phyloP scores from a whole-genome alignment of 2,329 filamentous ascomycete species.

The Curvularia sp. region DNA sequence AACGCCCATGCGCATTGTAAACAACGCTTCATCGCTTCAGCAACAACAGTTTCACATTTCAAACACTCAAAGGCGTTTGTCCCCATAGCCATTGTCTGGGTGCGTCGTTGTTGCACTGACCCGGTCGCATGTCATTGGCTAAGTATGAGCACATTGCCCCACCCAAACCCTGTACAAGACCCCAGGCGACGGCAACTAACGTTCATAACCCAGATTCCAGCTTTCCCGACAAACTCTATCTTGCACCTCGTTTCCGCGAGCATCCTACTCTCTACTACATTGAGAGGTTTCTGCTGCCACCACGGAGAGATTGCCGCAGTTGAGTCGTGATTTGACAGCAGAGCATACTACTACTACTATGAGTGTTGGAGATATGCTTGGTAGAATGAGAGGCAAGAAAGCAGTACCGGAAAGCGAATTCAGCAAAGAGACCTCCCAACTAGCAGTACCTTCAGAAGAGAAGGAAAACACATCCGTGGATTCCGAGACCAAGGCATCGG shows the following conservation, averaged over 20 bases:
- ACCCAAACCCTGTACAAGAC: conserved; percentile 13
- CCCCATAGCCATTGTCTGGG: conserved; percentile 11
- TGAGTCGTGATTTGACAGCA: not conserved
- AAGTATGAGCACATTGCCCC: conserved; percentile 18
- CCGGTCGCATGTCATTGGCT: conserved; percentile 20
- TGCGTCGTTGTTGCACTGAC: conserved; percentile 7
- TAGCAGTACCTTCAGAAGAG: not conserved
- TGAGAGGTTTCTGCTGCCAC: conserved; percentile 1
- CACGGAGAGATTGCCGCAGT: conserved; percentile 11
- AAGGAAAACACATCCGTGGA: conserved; percentile 5
- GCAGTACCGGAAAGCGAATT: not conserved
- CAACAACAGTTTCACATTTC: conserved; percentile 1
- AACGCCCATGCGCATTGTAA: conserved; percentile 7
- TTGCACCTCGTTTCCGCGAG: conserved; percentile 17
- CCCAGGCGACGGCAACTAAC: conserved; percentile 11
- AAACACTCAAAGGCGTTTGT: not conserved
- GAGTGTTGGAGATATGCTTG: not conserved
- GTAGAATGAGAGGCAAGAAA: not conserved
- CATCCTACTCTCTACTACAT: conserved; percentile 20
- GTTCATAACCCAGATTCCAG: conserved; percentile 16
- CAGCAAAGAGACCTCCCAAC: not conserved
- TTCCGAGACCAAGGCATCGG: not conserved
- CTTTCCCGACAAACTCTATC: conserved; percentile 15
- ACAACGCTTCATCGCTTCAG: not conserved
- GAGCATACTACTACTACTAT: not conserved